A percentile compares a stretch with the other conserved stretches of the same genome.
These are phyloP conservation scores for Flueggea neowawraea DNA, from an alignment of 441 rosid genomes.

Conservation along the genomic window DNA sequence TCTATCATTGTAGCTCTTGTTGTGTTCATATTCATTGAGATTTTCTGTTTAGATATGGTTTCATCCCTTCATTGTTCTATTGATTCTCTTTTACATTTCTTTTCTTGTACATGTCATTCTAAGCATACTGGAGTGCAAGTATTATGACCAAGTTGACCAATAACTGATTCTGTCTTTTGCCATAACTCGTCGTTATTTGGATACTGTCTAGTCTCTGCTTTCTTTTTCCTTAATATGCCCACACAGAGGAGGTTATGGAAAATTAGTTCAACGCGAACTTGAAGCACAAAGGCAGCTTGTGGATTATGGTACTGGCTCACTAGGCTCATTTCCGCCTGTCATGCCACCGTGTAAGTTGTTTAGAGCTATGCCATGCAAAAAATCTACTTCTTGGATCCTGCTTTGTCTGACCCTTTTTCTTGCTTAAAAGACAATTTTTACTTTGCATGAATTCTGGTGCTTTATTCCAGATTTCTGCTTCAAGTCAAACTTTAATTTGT, in stretches of 20 bases:
- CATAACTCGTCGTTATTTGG: not conserved
- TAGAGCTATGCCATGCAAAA: not conserved
- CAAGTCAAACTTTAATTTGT: no score
- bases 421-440: no score
- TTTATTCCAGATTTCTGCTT: no score
- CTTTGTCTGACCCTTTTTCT: no score
- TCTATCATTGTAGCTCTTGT: no score
- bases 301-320: conserved; percentile 92
- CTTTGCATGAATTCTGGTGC: no score
- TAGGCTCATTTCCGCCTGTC: conserved; percentile 68
- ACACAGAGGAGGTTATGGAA: conserved; percentile 99
- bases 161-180: no score
- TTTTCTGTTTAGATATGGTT: no score
- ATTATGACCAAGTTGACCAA: not conserved
- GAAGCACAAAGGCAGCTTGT: conserved; percentile 96
- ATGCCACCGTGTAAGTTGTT: conserved; percentile 41
- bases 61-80: no score
- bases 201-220: not conserved
- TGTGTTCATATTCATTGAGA: no score
- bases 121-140: not conserved
- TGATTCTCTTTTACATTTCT: no score
- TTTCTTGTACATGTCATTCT: not conserved
- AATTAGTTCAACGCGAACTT: conserved; percentile 82
- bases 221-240: conserved; percentile 45
- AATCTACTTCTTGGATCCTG: no score